Evolutionary conservation across 1,139 yeast genomes (phyloP).

Genomic region (Sugiyamaella japonica): DNA sequence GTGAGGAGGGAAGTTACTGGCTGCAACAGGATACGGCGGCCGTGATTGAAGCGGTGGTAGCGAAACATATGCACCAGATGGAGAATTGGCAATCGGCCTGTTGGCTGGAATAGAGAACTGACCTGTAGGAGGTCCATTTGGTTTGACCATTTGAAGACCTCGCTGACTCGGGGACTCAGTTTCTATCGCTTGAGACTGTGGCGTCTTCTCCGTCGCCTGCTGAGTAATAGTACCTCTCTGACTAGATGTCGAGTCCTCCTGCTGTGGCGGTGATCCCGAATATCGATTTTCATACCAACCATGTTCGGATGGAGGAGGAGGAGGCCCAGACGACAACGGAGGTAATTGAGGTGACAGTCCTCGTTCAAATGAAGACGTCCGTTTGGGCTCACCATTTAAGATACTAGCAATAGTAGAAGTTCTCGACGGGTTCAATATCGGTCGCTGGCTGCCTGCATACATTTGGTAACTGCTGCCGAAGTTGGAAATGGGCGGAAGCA

Average conservation of each 20-base stretch:
- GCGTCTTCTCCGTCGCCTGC: background rate
- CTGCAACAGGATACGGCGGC: slow-evolving; percentile 3
- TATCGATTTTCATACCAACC: slow-evolving; percentile 13
- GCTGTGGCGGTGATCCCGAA: slow-evolving; percentile 7
- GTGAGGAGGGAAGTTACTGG: slow-evolving; percentile 1
- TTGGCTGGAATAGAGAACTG: slow-evolving; percentile 9
- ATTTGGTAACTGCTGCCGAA: slow-evolving; percentile 17
- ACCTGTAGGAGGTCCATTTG: slow-evolving; percentile 8
- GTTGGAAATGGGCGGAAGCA: slow-evolving; percentile 12
- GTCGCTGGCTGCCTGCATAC: slow-evolving; percentile 25
- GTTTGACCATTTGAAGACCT: slow-evolving; percentile 1
- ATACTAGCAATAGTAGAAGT: slow-evolving; percentile 27
- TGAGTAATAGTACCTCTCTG: background rate
- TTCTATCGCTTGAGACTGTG: slow-evolving; percentile 6
- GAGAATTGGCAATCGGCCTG: slow-evolving; percentile 8
- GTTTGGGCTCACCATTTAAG: slow-evolving; percentile 23
- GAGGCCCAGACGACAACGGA: slow-evolving; percentile 11
- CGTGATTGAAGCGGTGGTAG: slow-evolving; percentile 7
- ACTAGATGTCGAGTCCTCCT: slow-evolving; percentile 1
- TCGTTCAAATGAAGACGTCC: slow-evolving; percentile 11
- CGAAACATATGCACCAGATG: slow-evolving; percentile 8
- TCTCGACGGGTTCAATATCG: slow-evolving; percentile 27
- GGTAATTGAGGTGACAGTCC: slow-evolving; percentile 18
- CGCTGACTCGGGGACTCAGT: slow-evolving; percentile 1
- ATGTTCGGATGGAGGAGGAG: slow-evolving; percentile 6